Conservation (phyloP, 768 basidiomycete genomes). For the Lepiota brunneoincarnata region DNA sequence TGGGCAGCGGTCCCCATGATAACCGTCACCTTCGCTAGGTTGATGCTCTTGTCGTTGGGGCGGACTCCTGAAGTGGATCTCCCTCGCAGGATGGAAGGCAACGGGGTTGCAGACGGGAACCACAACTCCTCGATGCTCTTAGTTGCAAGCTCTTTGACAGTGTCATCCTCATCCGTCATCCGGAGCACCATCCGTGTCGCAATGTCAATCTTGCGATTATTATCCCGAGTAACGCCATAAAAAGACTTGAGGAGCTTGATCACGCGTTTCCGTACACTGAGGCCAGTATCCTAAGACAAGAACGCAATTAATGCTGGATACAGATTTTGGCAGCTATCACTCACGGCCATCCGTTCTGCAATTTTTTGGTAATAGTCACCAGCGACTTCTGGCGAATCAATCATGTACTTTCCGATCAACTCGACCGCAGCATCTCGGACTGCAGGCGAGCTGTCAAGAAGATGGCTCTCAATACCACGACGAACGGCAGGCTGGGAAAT, state of each 20-base stretch:
- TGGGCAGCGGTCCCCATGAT: slow-evolving; percentile 84
- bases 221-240: slow-evolving; percentile 63
- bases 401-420: slow-evolving; percentile 95
- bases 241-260: slow-evolving; percentile 90
- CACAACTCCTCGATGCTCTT: slow-evolving; percentile 91
- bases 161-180: slow-evolving; percentile 91
- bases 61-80: slow-evolving; percentile 23
- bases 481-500: slow-evolving; percentile 67
- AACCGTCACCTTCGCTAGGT: slow-evolving; percentile 67
- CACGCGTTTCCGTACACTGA: slow-evolving; percentile 92
- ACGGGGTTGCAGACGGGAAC: slow-evolving; percentile 49
- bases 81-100: slow-evolving; percentile 36
- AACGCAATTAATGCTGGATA: background rate
- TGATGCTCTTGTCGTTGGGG: slow-evolving; percentile 47
- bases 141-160: slow-evolving; percentile 88
- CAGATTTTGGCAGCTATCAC: slow-evolving; percentile 19
- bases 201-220: slow-evolving; percentile 70
- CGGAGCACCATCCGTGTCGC: slow-evolving; percentile 77
- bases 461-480: slow-evolving; percentile 82
- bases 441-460: slow-evolving; percentile 88
- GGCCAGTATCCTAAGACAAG: slow-evolving; percentile 77
- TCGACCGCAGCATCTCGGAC: slow-evolving; percentile 98
- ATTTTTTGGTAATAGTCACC: slow-evolving; percentile 87
- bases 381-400: slow-evolving; percentile 85
- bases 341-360: slow-evolving; percentile 85